Conservation (phyloP, 345 rosid species). For the Citrus mangshanensis region DNA sequence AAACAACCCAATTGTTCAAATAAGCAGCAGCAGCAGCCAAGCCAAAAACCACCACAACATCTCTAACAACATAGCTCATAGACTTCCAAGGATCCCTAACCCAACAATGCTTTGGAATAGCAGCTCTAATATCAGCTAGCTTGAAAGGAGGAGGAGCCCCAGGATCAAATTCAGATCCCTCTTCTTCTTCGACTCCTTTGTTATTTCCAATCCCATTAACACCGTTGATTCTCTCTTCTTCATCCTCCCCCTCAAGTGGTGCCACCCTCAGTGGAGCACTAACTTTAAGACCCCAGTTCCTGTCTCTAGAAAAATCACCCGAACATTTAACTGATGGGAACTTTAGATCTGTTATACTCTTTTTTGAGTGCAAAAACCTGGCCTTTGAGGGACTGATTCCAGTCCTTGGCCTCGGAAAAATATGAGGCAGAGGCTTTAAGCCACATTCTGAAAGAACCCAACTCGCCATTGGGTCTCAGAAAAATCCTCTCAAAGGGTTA, state of each 20-base stretch:
- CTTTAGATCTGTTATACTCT: slow-evolving; percentile 18
- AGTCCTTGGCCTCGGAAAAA: slow-evolving; percentile 44
- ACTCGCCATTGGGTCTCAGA: slow-evolving; percentile 52
- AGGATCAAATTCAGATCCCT: slow-evolving; percentile 19
- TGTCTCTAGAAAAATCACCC: slow-evolving; percentile 11
- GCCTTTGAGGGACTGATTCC: slow-evolving; percentile 25
- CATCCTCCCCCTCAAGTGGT: slow-evolving; percentile 21
- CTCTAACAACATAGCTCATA: slow-evolving; percentile 50
- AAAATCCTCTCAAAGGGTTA: slow-evolving; percentile 8
- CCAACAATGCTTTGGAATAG: slow-evolving; percentile 63
- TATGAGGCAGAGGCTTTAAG: slow-evolving; percentile 57
- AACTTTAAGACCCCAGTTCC: slow-evolving; percentile 48
- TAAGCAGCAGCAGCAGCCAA: slow-evolving; percentile 46
- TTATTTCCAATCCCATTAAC: slow-evolving; percentile 9
- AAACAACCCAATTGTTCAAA: slow-evolving; percentile 43
- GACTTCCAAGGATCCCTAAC: slow-evolving; percentile 54
- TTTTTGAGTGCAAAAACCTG: slow-evolving; percentile 22
- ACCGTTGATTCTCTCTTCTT: slow-evolving; percentile 14
- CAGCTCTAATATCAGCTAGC: slow-evolving; percentile 43
- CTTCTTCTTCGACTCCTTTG: not conserved
- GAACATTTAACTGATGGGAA: slow-evolving; percentile 14
- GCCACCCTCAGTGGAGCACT: slow-evolving; percentile 33
- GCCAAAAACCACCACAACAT: slow-evolving; percentile 38
- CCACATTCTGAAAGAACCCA: slow-evolving; percentile 76
- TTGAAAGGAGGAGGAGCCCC: slow-evolving; percentile 46